phyloP scores from a whole-genome alignment of 495 filamentous ascomycete genomes.

The Talaromyces nanjingensis region DNA sequence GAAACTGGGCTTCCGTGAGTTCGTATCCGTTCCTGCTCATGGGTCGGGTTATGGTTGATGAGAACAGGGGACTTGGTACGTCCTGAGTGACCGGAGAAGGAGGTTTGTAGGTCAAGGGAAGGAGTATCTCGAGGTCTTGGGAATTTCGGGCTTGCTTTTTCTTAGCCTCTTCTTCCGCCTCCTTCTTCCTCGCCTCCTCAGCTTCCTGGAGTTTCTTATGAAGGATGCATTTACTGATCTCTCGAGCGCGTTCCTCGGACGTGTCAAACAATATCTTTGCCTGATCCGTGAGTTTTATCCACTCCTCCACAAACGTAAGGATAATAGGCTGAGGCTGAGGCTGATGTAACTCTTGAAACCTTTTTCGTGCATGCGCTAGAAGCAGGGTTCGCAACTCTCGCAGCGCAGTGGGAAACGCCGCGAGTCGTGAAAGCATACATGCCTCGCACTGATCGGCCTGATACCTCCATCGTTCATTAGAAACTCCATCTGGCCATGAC shows the following conservation, averaged over 20 bases:
- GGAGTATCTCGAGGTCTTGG: neutral
- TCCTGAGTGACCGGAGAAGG: neutral
- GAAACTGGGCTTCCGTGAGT: neutral
- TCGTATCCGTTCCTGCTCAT: neutral
- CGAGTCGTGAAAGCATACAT: constrained; percentile 34
- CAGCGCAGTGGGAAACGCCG: constrained; percentile 13
- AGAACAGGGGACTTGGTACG: neutral
- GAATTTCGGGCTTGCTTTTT: neutral
- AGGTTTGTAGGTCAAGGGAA: neutral
- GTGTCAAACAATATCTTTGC: neutral
- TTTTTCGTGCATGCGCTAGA: neutral
- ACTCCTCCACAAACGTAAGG: neutral
- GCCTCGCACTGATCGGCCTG: constrained; percentile 32
- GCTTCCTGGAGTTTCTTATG: neutral
- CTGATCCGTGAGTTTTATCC: neutral
- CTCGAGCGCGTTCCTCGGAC: neutral
- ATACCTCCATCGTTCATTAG: constrained; percentile 8
- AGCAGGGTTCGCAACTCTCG: constrained; percentile 24
- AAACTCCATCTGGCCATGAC: neutral
- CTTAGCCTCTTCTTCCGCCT: neutral
- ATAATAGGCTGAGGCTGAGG: neutral
- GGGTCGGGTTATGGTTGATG: neutral
- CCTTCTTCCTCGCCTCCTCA: neutral
- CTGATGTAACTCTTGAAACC: neutral
- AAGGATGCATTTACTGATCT: neutral